A percentile compares a stretch with the other conserved stretches of the same genome.
phyloP scores from a whole-genome alignment of 1,139 yeast genomes.

The Zhuliangozyma blackwelliae region DNA sequence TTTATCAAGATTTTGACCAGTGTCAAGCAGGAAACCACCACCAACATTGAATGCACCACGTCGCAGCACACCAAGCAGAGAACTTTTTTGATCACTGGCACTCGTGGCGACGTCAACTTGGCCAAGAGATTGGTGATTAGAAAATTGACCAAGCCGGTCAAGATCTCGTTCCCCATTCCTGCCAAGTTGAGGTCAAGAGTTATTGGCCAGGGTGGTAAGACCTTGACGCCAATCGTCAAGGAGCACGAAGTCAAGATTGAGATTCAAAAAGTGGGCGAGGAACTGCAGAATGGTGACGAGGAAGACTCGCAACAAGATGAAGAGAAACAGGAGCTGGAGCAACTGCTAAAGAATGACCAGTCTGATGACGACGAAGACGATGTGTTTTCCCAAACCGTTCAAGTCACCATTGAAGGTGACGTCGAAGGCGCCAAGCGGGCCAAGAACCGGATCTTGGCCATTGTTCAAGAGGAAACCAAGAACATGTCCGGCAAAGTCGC shows the following conservation, averaged over 20 bases:
- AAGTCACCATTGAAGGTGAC: conserved; percentile 77
- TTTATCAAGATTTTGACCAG: conserved; percentile 58
- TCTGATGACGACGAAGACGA: conserved; percentile 32
- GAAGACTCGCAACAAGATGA: conserved; percentile 11
- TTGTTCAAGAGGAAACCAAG: conserved; percentile 74
- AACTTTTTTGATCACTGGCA: conserved; percentile 82
- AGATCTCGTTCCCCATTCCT: conserved; percentile 63
- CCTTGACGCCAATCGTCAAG: conserved; percentile 73
- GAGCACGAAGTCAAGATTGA: conserved; percentile 72
- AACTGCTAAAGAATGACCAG: conserved; percentile 7
- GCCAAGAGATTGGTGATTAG: conserved; percentile 78
- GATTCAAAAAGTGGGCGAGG: conserved; percentile 23
- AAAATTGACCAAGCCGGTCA: conserved; percentile 73
- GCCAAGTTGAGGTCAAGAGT: conserved; percentile 73
- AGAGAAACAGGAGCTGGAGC: no score
- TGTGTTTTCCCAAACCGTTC: conserved; percentile 50
- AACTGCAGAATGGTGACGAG: conserved; percentile 24
- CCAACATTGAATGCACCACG: conserved; percentile 79
- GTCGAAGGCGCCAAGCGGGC: conserved; percentile 79
- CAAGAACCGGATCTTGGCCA: conserved; percentile 60
- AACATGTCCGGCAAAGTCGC: conserved; percentile 46
- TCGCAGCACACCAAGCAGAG: conserved; percentile 74
- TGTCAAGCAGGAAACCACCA: conserved; percentile 58
- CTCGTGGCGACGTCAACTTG: conserved; percentile 57
- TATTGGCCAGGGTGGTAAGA: conserved; percentile 87